Conservation (phyloP, 2,329 filamentous ascomycete species). For the Monosporascus sp. region DNA sequence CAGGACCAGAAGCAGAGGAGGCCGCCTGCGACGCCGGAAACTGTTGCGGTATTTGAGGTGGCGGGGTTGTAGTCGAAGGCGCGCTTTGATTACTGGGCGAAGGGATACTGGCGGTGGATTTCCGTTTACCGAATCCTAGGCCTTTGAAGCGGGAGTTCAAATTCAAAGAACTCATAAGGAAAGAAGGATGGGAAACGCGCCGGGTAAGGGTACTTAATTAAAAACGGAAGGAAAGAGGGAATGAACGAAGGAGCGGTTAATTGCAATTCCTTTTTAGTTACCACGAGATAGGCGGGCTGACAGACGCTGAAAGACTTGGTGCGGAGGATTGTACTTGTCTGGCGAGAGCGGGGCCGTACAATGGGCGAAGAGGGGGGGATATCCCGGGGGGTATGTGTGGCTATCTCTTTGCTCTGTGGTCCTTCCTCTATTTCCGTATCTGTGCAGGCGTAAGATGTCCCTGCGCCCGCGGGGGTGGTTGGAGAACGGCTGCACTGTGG, state of each 20-base stretch:
- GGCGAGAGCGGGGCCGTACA: background rate
- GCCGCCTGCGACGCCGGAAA: constrained; percentile 34
- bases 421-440: background rate
- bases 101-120: constrained; percentile 59
- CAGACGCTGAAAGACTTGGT: constrained; percentile 1
- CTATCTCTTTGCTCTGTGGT: background rate
- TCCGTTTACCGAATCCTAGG: constrained; percentile 78
- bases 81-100: constrained; percentile 34
- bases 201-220: background rate
- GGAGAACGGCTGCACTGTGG: background rate
- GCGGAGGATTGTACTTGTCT: background rate
- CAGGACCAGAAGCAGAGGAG: constrained; percentile 11
- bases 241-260: constrained; percentile 1
- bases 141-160: constrained; percentile 75
- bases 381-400: background rate
- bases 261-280: constrained; percentile 2
- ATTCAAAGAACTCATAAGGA: constrained; percentile 73
- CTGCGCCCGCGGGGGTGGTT: background rate
- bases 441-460: background rate
- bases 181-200: constrained; percentile 9
- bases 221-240: constrained; percentile 17
- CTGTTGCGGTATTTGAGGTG: constrained; percentile 47
- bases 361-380: background rate
- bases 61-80: constrained; percentile 31
- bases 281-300: constrained; percentile 3